Evolutionary conservation across 208 protist genomes (phyloP), one percentile per base, ranked within the genome.

Genomic region (Strigomonas culicis): DNA sequence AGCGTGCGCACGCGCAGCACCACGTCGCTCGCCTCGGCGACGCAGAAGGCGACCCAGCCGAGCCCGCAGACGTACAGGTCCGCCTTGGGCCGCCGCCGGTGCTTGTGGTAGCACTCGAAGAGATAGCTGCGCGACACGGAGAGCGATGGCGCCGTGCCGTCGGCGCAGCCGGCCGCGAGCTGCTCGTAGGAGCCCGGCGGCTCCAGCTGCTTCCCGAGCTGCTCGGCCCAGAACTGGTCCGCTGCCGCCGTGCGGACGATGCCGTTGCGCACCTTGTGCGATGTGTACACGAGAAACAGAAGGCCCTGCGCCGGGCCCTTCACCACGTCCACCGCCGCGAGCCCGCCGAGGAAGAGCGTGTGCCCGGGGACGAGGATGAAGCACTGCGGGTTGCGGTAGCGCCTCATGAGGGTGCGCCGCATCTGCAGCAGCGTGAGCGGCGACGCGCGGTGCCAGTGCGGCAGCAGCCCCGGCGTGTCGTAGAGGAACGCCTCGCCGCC

Each of bases 41-140:
- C 88, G 59, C 87, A 94, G 57, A 97, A 95, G 2, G 86, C 81
- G 7, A 68, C 70, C 91, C 91, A 97, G 27, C 91, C 91, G 21
- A 97, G 74, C 22, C 91, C 91, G 61, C 88, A 94, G 25, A 97
- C 74, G 71, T 97, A 97, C 4, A 97, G 30, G 62, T 97, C 91
- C 11, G 91, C 91, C 74, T 94, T 94, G 21, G 91, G 91, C 0
- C 81, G 76, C 21, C 77, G 76, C 1, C 82, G 80, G 64, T 97
- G 86, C 41, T 78, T 67, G 4, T 43, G 55, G 65, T 93, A 96
- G 71, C 91, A 97, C 63, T 97, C 88, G 65, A 97, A 97, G 34
- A 94, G 74, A 70, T 97, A 97, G 34, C 72, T 86, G 56, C 72
- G 81, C 7, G 66, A 80, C 70, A 92, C 85, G 10, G 86, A 78